Base-by-base conservation (phyloP, 208 protist genomes). In the Acanthamoeba triangularis region DNA sequence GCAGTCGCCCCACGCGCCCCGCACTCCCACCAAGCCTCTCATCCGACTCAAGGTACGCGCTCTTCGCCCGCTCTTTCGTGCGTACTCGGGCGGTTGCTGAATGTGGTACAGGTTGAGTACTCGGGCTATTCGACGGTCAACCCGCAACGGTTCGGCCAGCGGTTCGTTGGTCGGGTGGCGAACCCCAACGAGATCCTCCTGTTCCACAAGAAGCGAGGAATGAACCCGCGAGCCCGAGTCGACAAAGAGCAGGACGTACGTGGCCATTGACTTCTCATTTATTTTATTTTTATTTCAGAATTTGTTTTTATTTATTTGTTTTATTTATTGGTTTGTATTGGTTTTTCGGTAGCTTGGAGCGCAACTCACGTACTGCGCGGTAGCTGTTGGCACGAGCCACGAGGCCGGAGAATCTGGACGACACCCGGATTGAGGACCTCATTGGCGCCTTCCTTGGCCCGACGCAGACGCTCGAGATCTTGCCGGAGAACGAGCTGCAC, bases 151-250 rank as follows among this genome's bases (percentile, higher is more conserved):
- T 98, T 98, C 88, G 98, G 97, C 6, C 94, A 96, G 72, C 33
- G 44, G 11, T 98, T 98, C 82, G 92, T 97, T 33, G 95, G 94
- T 10, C 33, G 80, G 61, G 97, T 98, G 30, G 98, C 97, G 0
- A 98, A 98, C 67, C 97, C 97, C 5, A 94, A 87, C 3, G 97
- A 98, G 41, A 96, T 98, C 3, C 47, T 98, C 18, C 80, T 97
- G 6, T 96, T 96, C 47, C 49, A 95, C 2, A 96, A 95, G 76
- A 97, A 95, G n/a, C 97, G 96, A 30, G 44, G 47, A 25, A 49
- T 59, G 3, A 67, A 84, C n/a, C 52, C 61, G 41, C 65, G 47
- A 37, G 87, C 90, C 49, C 65, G 59, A 13, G 56, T 84, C 69
- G 67, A 56, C 14, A 69, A 90, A 13, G 41, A 30, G 44, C 47